Evolutionary conservation across 345 rosid species (phyloP).

Genomic region (Eutrema heterophyllum): DNA sequence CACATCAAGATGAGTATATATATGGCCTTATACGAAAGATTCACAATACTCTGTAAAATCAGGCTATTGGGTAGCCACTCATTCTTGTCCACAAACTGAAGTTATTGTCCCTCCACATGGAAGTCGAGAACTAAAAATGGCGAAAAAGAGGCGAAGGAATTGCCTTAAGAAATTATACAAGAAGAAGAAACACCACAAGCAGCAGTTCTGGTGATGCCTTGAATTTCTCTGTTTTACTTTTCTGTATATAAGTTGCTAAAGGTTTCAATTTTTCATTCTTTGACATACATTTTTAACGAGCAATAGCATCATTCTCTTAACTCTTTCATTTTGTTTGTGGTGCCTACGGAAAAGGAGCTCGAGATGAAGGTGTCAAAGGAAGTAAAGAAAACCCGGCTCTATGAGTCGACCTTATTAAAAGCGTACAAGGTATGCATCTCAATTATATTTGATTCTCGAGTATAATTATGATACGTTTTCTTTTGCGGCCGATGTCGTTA

Average conservation of each 20-base stretch:
- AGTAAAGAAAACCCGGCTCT: conserved; percentile 77
- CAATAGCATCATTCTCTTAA: not conserved
- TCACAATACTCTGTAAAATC: too few relatives aligned
- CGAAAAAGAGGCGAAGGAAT: conserved; percentile 67
- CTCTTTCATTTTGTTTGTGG: conserved; percentile 2
- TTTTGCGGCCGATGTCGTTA: conserved; percentile 1
- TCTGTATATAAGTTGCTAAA: not conserved
- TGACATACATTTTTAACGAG: not conserved
- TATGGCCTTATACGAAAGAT: too few relatives aligned
- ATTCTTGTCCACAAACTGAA: too few relatives aligned
- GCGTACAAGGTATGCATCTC: conserved; percentile 64
- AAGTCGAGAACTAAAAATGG: conserved; percentile 68
- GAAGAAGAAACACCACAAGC: conserved; percentile 57
- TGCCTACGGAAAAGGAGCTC: conserved; percentile 77
- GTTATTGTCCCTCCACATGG: too few relatives aligned
- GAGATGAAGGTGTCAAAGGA: conserved; percentile 98
- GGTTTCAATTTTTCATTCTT: not conserved
- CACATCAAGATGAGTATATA: too few relatives aligned
- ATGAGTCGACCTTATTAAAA: conserved; percentile 77
- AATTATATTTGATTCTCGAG: not conserved
- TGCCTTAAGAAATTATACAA: conserved; percentile 43
- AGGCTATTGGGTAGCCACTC: too few relatives aligned
- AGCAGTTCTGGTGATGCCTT: conserved; percentile 61
- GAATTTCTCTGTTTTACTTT: not conserved
- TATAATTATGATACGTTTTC: not conserved